phyloP scores from a whole-genome alignment of 2,329 filamentous ascomycete genomes.

The Beauveria sp. region DNA sequence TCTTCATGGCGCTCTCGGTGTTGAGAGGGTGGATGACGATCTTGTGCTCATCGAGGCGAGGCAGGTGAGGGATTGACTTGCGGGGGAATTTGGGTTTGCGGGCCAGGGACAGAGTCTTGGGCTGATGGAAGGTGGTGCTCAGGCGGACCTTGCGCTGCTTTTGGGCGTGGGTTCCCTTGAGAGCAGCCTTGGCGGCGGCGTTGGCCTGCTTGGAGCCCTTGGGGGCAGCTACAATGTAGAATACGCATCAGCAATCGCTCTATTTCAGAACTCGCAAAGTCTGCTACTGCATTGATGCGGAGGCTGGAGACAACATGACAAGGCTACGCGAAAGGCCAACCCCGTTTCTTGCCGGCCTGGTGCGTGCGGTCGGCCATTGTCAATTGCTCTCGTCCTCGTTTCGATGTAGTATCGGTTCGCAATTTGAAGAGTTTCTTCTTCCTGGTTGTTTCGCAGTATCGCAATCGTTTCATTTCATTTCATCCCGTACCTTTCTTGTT shows the following conservation, averaged over 20 bases:
- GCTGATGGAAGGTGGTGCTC: conserved; percentile 92
- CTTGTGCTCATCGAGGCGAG: conserved; percentile 95
- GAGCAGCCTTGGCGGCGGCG: conserved; percentile 89
- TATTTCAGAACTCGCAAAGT: conserved; percentile 66
- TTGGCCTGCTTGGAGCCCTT: conserved; percentile 79
- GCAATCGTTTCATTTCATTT: conserved; percentile 14
- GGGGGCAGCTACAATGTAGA: conserved; percentile 45
- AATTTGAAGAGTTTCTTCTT: conserved; percentile 5
- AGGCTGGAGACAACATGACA: background rate
- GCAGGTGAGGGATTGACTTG: conserved; percentile 83
- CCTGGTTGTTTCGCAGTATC: background rate
- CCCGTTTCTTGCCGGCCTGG: background rate
- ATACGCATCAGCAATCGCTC: conserved; percentile 66
- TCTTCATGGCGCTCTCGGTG: conserved; percentile 99
- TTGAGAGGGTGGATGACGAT: conserved; percentile 97
- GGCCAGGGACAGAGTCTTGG: conserved; percentile 90
- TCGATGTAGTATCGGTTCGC: conserved; percentile 5
- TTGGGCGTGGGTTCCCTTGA: conserved; percentile 68
- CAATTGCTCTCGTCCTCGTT: background rate
- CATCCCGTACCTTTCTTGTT: conserved; percentile 41
- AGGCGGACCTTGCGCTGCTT: conserved; percentile 90
- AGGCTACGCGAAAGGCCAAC: background rate
- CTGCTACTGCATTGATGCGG: conserved; percentile 61
- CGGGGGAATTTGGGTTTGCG: conserved; percentile 93
- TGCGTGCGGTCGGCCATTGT: background rate